Base-by-base conservation (phyloP, 1,139 yeast species). In the Pichia sp. region DNA sequence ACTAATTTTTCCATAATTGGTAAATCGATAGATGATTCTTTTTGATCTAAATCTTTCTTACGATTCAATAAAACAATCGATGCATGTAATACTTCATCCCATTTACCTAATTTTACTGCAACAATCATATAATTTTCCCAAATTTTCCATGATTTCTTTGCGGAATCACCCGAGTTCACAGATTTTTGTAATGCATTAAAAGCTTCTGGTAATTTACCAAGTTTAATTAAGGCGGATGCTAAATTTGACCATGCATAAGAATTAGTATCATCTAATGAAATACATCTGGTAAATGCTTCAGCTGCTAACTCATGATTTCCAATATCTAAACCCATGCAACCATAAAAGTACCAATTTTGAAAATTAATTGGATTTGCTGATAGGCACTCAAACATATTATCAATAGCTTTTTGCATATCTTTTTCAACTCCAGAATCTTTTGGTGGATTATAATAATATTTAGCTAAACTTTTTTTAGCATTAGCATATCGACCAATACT, bases 221-320 rank as follows among this genome's bases (percentile, higher is more conserved):
- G 64, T 53, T 79, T 77, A 42, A 89, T 69, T 48, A 87, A 73
- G 0, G 97, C 81, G 25, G 95, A 82, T 5, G 96, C 90, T 58
- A 94, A 73, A 63, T 92, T 94, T n/a, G 96, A 83, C 98, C 98
- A 94, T 1, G 96, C 81, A 62, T 81, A 81, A 0, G 94, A 76
- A 60, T 83, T 89, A 0, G 82, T 75, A 38, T 86, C 96, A 61
- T 90, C 97, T 46, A 92, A 66, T 0, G 96, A 74, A 31, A 89
- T 92, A 69, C 97, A 89, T 59, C 97, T 73, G 1, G 96, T 83
- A 64, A 94, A 90, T 0, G 97, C 97, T 62, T 88, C 95, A 0
- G 96, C 83, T 0, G 97, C 96, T 43, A 86, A 68, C 37, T 82
- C 86, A 68, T 75, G 86, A 57, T 85, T 82, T 9, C 71, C 75